Evolutionary conservation across 805 yeast genomes (phyloP), one percentile per base, ranked within the genome.

Genomic region (Lipomyces japonicus): DNA sequence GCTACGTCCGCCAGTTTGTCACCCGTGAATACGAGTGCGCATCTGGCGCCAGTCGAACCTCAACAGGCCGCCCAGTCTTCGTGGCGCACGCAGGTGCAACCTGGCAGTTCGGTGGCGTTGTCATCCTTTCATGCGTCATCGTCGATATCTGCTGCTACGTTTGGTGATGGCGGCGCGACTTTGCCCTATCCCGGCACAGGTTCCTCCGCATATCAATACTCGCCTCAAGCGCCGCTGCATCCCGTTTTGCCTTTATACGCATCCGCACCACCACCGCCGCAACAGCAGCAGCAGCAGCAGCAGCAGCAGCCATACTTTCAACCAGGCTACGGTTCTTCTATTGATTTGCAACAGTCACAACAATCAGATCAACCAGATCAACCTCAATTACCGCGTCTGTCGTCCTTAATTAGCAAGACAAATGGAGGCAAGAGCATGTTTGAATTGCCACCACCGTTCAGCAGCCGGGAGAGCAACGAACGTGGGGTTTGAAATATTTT

Each of bases 391-490:
- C 56, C 49, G 19, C 12, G 54, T 12, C 12, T 48, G 9, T 38
- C 53, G 32, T 18, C 47, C 16, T 21, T 48, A 23, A 45, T 43
- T 4, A 51, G 32, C 38, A 28, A 22, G 6, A 7, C 32, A 7
- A 23, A 10, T 7, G 21, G 6, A 6, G 46, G 48, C 9, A 31
- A 38, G n/a, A 31, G 26, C 24, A 26, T 48, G 46, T 53, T 44
- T 34, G 55, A 49, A 5, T 35, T 50, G 25, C 57, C 53, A 19
- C 24, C 44, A 37, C 55, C 54, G 26, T 53, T 53, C 32, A 50
- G 46, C 23, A 53, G 54, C 25, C 53, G 57, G 21, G 57, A 53
- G 43, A 53, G 57, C 36, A 53, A 53, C 24, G 57, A 53, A 23
- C 45, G 57, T 2, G 57, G 57, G 3, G 57, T n/a, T n/a, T 53